These are phyloP conservation scores for Saccharomyces hybrid DNA, from an alignment of 1,139 yeast genomes.

Conservation along the genomic window DNA sequence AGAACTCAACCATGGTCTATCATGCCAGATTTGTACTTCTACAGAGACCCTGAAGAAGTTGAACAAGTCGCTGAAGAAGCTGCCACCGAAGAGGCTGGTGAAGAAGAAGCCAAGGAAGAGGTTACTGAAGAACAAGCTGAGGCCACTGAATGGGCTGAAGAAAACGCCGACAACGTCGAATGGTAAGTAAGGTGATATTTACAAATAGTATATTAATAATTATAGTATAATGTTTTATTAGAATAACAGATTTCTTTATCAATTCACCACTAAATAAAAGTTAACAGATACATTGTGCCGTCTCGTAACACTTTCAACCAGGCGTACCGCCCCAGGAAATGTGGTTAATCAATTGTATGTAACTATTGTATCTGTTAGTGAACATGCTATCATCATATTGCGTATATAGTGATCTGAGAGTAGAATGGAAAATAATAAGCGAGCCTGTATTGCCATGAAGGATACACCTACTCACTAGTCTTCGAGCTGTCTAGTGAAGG, in stretches of 20 bases:
- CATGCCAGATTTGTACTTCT: conserved; percentile 99
- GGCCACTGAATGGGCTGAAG: conserved; percentile 72
- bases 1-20: conserved; percentile 97
- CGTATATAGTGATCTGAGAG: not conserved
- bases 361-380: not conserved
- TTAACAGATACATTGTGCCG: not conserved
- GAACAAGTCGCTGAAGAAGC: conserved; percentile 69
- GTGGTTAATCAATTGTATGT: not conserved
- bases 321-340: not conserved
- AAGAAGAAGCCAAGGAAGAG: conserved; percentile 47
- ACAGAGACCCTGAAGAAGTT: conserved; percentile 99
- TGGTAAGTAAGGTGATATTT: conserved; percentile 27
- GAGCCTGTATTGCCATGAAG: not conserved
- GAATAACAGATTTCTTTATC: conserved; percentile 1
- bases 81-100: conserved; percentile 54
- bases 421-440: not conserved
- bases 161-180: conserved; percentile 41
- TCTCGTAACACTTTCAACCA: not conserved
- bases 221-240: conserved; percentile 17
- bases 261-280: not conserved
- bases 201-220: conserved; percentile 19
- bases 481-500: not conserved
- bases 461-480: not conserved
- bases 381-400: not conserved
- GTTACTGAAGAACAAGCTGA: conserved; percentile 64